Evolutionary conservation across 2,329 filamentous ascomycete genomes (phyloP).

Genomic region (Diplodia mutila): DNA sequence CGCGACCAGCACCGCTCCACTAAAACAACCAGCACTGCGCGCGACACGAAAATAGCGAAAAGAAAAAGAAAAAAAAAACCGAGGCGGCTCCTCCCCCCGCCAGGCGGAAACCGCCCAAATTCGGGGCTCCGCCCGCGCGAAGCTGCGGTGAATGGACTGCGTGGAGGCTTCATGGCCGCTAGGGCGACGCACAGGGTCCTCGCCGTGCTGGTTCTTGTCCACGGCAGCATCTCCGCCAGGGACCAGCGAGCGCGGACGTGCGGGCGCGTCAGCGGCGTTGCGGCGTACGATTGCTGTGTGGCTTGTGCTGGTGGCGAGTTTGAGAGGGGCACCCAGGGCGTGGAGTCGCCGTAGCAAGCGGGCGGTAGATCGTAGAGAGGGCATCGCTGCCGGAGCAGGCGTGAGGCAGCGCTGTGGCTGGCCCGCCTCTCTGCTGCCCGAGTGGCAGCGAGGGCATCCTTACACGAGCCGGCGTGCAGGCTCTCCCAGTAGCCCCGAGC

Average conservation of each 20-base stretch:
- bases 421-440: background rate
- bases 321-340: background rate
- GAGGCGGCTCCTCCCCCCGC: background rate
- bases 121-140: conserved; percentile 1
- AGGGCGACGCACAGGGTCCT: conserved; percentile 7
- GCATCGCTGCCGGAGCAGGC: background rate
- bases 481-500: background rate
- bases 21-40: background rate
- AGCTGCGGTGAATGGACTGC: conserved; percentile 15
- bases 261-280: conserved; percentile 11
- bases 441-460: conserved; percentile 3
- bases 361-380: background rate
- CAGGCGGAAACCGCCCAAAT: background rate
- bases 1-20: conserved; percentile 9
- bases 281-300: background rate
- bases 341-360: background rate
- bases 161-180: background rate
- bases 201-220: background rate
- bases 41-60: background rate
- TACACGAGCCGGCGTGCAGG: background rate
- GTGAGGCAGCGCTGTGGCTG: conserved; percentile 1
- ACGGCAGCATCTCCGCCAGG: background rate
- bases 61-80: background rate
- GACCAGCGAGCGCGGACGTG: background rate
- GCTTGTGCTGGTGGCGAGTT: conserved; percentile 17